phyloP scores from a whole-genome alignment of 495 filamentous ascomycete genomes.

The Letharia lupina region DNA sequence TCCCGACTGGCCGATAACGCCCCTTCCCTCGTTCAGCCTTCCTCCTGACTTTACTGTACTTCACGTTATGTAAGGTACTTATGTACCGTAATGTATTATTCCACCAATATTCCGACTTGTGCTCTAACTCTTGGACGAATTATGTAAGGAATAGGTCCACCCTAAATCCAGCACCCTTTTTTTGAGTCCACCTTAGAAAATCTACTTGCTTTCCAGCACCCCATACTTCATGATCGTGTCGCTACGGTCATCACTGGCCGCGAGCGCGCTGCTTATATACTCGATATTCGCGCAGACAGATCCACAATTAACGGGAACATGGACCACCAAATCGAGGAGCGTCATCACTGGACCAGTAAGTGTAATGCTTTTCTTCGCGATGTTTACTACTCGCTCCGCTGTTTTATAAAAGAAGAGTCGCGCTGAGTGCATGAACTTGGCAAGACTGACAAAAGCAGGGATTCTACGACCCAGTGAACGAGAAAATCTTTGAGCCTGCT shows the following conservation, averaged over 20 bases:
- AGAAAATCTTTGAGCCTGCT: conserved; percentile 58
- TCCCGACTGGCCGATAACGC: neutral
- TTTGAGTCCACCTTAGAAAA: neutral
- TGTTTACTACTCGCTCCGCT: neutral
- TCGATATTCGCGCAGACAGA: conserved; percentile 19
- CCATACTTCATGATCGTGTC: conserved; percentile 20
- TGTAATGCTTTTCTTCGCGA: conserved; percentile 19
- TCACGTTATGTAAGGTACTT: too few relatives aligned
- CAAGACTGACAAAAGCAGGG: conserved; percentile 37
- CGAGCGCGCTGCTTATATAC: conserved; percentile 23
- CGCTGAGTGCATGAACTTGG: neutral
- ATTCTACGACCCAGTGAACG: conserved; percentile 66
- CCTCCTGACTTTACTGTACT: too few relatives aligned
- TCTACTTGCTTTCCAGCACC: neutral
- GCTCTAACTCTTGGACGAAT: neutral
- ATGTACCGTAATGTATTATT: too few relatives aligned
- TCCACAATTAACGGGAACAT: conserved; percentile 57
- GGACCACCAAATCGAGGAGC: conserved; percentile 65
- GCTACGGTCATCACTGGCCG: conserved; percentile 27
- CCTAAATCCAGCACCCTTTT: neutral
- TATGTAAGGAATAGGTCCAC: too few relatives aligned
- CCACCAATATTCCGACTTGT: too few relatives aligned
- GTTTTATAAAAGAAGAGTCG: neutral
- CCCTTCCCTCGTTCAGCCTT: neutral
- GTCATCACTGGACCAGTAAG: conserved; percentile 69